These are phyloP conservation scores for Mortierella sp. DNA, from an alignment of 371 early-diverging fungal genomes.

Conservation along the genomic window DNA sequence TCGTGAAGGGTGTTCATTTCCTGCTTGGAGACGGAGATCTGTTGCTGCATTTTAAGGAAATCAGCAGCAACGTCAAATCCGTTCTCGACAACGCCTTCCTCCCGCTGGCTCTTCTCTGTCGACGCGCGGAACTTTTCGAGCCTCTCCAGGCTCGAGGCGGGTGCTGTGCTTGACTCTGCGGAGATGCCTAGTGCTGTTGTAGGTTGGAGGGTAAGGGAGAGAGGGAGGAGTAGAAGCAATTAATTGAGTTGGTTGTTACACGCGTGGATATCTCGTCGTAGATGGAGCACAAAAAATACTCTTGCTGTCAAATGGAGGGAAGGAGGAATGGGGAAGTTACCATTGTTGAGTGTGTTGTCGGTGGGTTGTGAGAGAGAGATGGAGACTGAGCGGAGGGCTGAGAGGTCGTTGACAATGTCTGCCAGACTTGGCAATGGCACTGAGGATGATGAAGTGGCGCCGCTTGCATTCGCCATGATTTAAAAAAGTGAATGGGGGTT, in stretches of 20 bases:
- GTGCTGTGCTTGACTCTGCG: neutral
- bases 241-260: too few relatives aligned
- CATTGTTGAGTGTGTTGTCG: conserved; percentile 6
- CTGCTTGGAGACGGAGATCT: conserved; percentile 35
- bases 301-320: neutral
- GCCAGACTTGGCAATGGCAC: conserved; percentile 36
- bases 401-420: conserved; percentile 43
- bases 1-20: conserved; percentile 54
- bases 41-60: conserved; percentile 44
- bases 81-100: conserved; percentile 50
- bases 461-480: conserved; percentile 1
- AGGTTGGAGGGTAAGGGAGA: neutral
- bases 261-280: too few relatives aligned
- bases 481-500: neutral
- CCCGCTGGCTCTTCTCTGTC: conserved; percentile 43
- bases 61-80: conserved; percentile 50
- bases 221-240: too few relatives aligned
- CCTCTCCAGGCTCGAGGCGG: conserved; percentile 21
- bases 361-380: conserved; percentile 38
- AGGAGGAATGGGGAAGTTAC: conserved; percentile 2
- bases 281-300: too few relatives aligned
- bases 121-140: conserved; percentile 42
- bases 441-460: conserved; percentile 4
- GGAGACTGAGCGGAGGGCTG: conserved; percentile 19
- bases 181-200: conserved; percentile 3